A percentile compares a stretch with the other conserved stretches of the same genome.
Evolutionary conservation across 2,329 filamentous ascomycete genomes (phyloP).

Genomic region (Diplocarpon rosae): DNA sequence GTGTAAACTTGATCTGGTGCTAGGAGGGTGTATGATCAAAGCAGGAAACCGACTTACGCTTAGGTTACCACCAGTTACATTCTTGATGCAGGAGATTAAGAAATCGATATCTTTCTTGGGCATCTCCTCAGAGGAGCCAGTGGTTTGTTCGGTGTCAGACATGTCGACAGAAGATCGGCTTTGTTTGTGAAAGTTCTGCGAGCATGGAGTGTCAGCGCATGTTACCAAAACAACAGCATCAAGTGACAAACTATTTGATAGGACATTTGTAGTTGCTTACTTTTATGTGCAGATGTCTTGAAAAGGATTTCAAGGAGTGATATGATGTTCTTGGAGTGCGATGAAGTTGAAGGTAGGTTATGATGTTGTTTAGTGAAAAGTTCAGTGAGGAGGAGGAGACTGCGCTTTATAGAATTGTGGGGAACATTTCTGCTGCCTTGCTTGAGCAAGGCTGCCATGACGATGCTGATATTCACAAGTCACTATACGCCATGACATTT

Average conservation of each 20-base stretch:
- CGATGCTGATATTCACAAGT: no score
- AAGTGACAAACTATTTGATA: not conserved
- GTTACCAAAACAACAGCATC: not conserved
- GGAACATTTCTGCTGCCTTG: not conserved
- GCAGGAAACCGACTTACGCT: slow-evolving; percentile 14
- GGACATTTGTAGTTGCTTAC: not conserved
- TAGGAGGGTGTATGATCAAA: not conserved
- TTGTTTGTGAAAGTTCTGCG: not conserved
- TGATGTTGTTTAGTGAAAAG: not conserved
- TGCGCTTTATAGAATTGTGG: not conserved
- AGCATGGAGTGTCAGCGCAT: not conserved
- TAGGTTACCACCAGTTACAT: slow-evolving; percentile 17
- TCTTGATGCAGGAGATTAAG: slow-evolving; percentile 19
- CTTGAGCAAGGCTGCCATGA: not conserved
- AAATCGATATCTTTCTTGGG: slow-evolving; percentile 15
- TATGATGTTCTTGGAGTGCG: not conserved
- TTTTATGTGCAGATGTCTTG: not conserved
- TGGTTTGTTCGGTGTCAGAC: slow-evolving; percentile 6
- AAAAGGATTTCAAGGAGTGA: not conserved
- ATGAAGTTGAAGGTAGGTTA: not conserved
- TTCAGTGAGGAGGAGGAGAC: not conserved
- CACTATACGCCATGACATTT: no score
- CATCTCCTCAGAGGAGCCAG: slow-evolving; percentile 7
- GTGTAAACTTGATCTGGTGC: not conserved
- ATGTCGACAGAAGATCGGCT: not conserved